Evolutionary conservation across 2,329 filamentous ascomycete genomes (phyloP).

Genomic region (Nigrograna mackinnonii): DNA sequence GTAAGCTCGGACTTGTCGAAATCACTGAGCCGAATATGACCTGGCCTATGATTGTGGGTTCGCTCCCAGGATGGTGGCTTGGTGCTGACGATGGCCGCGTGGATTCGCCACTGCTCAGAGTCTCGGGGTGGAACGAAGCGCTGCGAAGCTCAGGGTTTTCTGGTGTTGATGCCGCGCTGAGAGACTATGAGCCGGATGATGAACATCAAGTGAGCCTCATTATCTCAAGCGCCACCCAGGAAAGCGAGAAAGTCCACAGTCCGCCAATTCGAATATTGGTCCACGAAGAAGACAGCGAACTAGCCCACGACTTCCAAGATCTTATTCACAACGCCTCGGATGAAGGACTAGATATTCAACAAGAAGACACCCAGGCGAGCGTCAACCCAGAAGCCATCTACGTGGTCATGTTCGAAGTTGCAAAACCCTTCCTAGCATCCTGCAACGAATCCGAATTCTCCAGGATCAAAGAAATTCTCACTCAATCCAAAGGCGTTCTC

Average conservation of each 20-base stretch:
- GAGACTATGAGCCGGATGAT: constrained; percentile 16
- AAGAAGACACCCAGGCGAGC: no score
- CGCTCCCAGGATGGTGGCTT: constrained; percentile 16
- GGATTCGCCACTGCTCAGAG: constrained; percentile 18
- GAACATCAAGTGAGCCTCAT: constrained; percentile 3
- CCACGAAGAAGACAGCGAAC: no score
- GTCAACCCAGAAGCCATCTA: no score
- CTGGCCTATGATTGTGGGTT: constrained; percentile 5
- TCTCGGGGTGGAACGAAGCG: constrained; percentile 33
- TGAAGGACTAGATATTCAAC: no score
- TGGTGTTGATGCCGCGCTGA: constrained; percentile 26
- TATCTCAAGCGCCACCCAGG: not conserved
- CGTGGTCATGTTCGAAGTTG: no score
- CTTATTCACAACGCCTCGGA: no score
- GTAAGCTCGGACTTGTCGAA: constrained; percentile 52
- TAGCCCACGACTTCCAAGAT: no score
- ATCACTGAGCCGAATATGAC: constrained; percentile 6
- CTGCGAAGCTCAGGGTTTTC: constrained; percentile 37
- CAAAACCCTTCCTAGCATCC: not conserved
- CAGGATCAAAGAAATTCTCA: not conserved
- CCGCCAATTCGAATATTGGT: no score
- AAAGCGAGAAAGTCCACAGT: not conserved
- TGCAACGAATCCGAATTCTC: not conserved
- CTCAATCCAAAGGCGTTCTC: not conserved
- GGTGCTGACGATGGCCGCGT: constrained; percentile 10